Percentiles rank a stretch among this genome's conserved stretches.
Conservation (phyloP, 768 basidiomycete genomes). For the Tulasnella sp. region DNA sequence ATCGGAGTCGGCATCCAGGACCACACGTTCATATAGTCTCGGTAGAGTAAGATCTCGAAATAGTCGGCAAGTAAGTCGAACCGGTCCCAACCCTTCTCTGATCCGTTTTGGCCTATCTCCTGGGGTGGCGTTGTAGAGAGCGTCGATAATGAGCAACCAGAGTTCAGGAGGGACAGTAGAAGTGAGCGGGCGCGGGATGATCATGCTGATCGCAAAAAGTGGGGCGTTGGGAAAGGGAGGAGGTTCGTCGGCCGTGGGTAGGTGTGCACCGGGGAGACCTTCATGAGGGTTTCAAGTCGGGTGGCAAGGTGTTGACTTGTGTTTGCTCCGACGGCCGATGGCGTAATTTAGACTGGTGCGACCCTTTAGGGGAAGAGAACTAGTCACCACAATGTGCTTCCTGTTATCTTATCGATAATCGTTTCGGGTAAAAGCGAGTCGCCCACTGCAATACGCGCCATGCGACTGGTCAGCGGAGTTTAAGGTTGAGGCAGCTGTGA, state of each 20-base stretch:
- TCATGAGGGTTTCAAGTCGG: neutral
- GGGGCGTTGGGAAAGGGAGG: neutral
- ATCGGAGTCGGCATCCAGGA: neutral
- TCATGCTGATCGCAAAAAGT: neutral
- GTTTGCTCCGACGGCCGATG: neutral
- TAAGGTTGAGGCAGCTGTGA: neutral
- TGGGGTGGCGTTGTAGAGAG: neutral
- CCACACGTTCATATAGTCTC: neutral
- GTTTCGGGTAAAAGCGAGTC: constrained; percentile 6
- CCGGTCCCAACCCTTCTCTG: neutral
- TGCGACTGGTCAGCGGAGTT: constrained; percentile 5
- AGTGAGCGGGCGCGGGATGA: neutral
- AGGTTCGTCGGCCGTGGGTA: neutral
- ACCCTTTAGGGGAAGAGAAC: neutral
- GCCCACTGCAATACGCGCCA: neutral
- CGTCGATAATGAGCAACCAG: neutral
- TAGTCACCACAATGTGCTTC: neutral
- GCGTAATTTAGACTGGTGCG: neutral
- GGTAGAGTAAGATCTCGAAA: neutral
- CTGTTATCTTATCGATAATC: constrained; percentile 7
- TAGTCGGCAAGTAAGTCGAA: neutral
- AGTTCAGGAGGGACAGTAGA: neutral
- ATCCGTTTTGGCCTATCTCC: neutral
- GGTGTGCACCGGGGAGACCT: neutral
- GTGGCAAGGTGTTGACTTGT: neutral